Conservation (phyloP, 108 stramenopile genomes). For the Cyclostephanos tholiformis region DNA sequence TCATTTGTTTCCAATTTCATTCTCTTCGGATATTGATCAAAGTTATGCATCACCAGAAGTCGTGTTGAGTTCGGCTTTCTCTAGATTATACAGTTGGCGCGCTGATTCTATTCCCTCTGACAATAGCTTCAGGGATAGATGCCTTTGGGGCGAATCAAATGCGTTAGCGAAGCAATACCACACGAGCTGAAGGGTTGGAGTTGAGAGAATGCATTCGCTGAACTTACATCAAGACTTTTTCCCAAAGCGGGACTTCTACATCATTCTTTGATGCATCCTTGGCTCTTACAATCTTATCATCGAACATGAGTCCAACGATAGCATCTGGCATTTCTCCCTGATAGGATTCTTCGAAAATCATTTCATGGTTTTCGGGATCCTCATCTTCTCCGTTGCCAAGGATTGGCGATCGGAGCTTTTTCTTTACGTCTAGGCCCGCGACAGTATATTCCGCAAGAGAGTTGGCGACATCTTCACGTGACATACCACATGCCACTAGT, state of each 20-base stretch:
- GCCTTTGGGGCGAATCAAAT: not conserved
- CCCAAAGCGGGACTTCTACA: constrained; percentile 1
- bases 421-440: constrained; percentile 9
- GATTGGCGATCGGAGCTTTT: constrained; percentile 19
- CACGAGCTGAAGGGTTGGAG: not conserved
- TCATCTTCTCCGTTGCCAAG: constrained; percentile 32
- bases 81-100: not conserved
- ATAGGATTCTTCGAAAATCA: constrained; percentile 36
- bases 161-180: not conserved
- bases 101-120: not conserved
- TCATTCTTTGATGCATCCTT: not conserved
- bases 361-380: constrained; percentile 30
- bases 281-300: not conserved
- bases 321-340: constrained; percentile 33
- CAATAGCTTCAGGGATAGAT: not conserved
- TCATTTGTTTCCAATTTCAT: not conserved
- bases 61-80: not conserved
- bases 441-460: constrained; percentile 6
- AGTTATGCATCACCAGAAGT: not conserved
- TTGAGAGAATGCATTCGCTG: not conserved
- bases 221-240: not conserved
- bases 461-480: constrained; percentile 21
- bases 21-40: not conserved
- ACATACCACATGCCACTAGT: constrained; percentile 28
- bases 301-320: constrained; percentile 26